Conservation (phyloP, 1,284 basidiomycete species). For the Cronartium ribicola region DNA sequence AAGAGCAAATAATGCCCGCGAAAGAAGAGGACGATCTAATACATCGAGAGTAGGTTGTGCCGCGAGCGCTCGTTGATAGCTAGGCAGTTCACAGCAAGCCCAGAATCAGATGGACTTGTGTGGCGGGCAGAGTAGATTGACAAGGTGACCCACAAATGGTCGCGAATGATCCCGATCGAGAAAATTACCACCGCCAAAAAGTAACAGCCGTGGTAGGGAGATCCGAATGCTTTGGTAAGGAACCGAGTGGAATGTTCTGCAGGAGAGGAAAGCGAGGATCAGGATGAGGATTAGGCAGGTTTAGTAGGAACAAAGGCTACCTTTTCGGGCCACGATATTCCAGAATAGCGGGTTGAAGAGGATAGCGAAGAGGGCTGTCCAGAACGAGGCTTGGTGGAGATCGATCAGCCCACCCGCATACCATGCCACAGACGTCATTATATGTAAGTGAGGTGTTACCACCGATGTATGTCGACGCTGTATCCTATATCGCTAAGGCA, state of each 20-base stretch:
- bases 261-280: neutral
- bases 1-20: constrained; percentile 44
- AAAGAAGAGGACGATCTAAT: neutral
- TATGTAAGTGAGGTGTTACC: too few relatives aligned
- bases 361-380: constrained; percentile 3
- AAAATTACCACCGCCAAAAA: constrained; percentile 49
- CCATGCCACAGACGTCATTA: too few relatives aligned
- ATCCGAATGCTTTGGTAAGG: constrained; percentile 48
- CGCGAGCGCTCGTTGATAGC: constrained; percentile 25
- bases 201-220: constrained; percentile 50
- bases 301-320: neutral
- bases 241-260: constrained; percentile 50
- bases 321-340: constrained; percentile 37
- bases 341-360: constrained; percentile 42
- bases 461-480: too few relatives aligned
- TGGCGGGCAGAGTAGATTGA: neutral
- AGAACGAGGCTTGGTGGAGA: constrained; percentile 18
- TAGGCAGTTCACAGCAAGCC: neutral
- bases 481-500: too few relatives aligned
- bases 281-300: neutral
- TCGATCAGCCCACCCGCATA: constrained; percentile 19
- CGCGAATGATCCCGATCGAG: constrained; percentile 46
- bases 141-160: constrained; percentile 43
- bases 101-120: neutral
- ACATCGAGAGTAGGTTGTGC: constrained; percentile 11